These are phyloP conservation scores for Stagonosporopsis rhizophila DNA, from an alignment of 2,329 filamentous ascomycete genomes.

Conservation along the genomic window DNA sequence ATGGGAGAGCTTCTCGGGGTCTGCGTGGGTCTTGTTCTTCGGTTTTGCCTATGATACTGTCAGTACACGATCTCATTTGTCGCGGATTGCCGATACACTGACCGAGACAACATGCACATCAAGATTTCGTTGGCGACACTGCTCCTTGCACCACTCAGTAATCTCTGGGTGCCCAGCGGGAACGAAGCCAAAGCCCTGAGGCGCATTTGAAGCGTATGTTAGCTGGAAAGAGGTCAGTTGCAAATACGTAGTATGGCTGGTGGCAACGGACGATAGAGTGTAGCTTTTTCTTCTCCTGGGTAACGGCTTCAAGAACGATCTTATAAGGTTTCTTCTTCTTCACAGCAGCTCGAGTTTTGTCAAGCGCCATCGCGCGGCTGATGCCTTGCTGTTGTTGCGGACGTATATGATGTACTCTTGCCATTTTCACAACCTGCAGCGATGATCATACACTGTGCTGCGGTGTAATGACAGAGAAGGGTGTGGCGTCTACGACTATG, in stretches of 20 bases:
- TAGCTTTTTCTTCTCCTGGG: slow-evolving; percentile 67
- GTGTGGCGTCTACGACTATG: slow-evolving; percentile 15
- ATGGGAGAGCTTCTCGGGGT: slow-evolving; percentile 62
- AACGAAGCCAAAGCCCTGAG: slow-evolving; percentile 67
- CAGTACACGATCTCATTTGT: not conserved
- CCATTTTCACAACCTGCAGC: slow-evolving; percentile 28
- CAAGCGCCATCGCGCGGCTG: slow-evolving; percentile 26
- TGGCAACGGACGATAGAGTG: slow-evolving; percentile 55
- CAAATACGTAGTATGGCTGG: slow-evolving; percentile 8
- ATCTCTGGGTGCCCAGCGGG: slow-evolving; percentile 66
- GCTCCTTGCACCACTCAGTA: slow-evolving; percentile 64
- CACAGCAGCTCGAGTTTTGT: slow-evolving; percentile 32
- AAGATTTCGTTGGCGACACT: slow-evolving; percentile 62
- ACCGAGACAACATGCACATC: slow-evolving; percentile 68
- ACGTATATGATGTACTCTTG: slow-evolving; percentile 35
- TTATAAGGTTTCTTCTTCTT: slow-evolving; percentile 60
- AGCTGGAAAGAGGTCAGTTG: slow-evolving; percentile 56
- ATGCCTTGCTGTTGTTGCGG: slow-evolving; percentile 29
- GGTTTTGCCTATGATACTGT: slow-evolving; percentile 42
- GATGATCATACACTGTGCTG: slow-evolving; percentile 23
- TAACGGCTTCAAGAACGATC: slow-evolving; percentile 64
- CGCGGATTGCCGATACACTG: slow-evolving; percentile 41
- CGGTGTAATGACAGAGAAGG: slow-evolving; percentile 7
- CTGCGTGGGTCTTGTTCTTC: slow-evolving; percentile 59
- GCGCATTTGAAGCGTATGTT: slow-evolving; percentile 62